Percentiles rank a stretch among this genome's conserved stretches.
Conservation (phyloP, 2,329 filamentous ascomycete genomes). For the Fusarium pilosicola region DNA sequence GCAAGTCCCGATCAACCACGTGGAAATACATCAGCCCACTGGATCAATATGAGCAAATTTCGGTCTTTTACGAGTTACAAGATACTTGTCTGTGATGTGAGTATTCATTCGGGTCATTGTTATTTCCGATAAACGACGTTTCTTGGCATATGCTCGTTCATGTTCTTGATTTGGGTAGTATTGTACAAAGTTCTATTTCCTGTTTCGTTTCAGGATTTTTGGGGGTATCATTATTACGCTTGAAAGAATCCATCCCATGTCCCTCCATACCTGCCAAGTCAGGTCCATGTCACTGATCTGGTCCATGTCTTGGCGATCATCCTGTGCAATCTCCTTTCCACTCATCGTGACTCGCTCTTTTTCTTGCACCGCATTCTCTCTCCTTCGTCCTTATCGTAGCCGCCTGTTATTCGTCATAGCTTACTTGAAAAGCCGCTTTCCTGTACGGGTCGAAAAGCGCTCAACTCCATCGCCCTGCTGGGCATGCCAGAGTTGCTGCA, state of each 20-base stretch:
- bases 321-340: neutral
- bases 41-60: neutral
- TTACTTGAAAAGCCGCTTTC: constrained; percentile 64
- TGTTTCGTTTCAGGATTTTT: constrained; percentile 10
- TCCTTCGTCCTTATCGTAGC: neutral
- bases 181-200: constrained; percentile 18
- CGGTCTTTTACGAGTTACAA: neutral
- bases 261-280: neutral
- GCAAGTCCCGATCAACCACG: constrained; percentile 26
- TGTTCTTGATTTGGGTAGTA: neutral
- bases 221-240: constrained; percentile 36
- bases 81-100: neutral
- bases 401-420: neutral
- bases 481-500: constrained; percentile 68
- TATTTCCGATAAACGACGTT: neutral
- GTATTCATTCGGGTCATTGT: neutral
- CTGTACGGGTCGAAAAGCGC: constrained; percentile 65
- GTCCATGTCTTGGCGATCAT: constrained; percentile 1
- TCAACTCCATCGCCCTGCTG: constrained; percentile 70
- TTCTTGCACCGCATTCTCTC: neutral
- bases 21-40: constrained; percentile 9
- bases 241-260: constrained; percentile 21
- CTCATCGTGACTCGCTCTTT: neutral
- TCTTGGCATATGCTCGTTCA: neutral
- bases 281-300: neutral